A percentile compares a stretch with the other conserved stretches of the same genome.
phyloP scores from a whole-genome alignment of 2,329 filamentous ascomycete species.

The Sporothrix dimorphospora region DNA sequence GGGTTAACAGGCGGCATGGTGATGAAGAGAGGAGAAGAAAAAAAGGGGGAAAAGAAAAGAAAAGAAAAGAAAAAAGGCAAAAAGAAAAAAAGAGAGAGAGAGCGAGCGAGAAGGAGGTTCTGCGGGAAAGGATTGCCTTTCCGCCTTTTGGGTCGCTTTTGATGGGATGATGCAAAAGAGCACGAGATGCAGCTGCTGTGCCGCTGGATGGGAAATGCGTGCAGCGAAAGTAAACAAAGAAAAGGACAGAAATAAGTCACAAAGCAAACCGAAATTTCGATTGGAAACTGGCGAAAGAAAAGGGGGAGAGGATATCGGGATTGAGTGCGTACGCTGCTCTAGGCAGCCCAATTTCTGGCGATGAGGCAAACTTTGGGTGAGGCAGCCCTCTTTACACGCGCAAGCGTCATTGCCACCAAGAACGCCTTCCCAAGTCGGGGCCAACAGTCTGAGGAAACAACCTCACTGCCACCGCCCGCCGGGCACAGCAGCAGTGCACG shows the following conservation, averaged over 20 bases:
- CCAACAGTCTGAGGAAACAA: not conserved
- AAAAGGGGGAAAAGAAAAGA: not conserved
- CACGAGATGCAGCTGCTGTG: not conserved
- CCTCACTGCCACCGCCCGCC: not conserved
- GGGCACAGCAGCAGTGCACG: slow-evolving; percentile 6
- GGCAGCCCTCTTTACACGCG: slow-evolving; percentile 20
- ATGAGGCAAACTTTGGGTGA: slow-evolving; percentile 28
- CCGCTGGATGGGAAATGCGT: not conserved
- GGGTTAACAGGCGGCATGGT: slow-evolving; percentile 62
- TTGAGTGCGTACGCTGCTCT: slow-evolving; percentile 2
- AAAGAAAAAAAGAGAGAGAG: not conserved
- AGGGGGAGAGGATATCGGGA: not conserved
- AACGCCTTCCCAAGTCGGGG: not conserved
- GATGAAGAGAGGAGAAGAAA: not conserved
- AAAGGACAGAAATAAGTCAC: not conserved
- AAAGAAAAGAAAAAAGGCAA: not conserved
- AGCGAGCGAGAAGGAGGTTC: too few relatives aligned
- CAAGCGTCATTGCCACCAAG: slow-evolving; percentile 18
- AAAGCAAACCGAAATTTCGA: not conserved
- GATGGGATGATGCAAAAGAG: not conserved
- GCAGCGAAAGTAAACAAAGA: slow-evolving; percentile 1
- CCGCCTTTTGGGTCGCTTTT: slow-evolving; percentile 6
- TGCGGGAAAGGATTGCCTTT: not conserved
- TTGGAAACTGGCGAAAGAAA: not conserved
- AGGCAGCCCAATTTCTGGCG: slow-evolving; percentile 28